Conservation (phyloP, 78 protist genomes). For the Carpediemonas membranifera region DNA sequence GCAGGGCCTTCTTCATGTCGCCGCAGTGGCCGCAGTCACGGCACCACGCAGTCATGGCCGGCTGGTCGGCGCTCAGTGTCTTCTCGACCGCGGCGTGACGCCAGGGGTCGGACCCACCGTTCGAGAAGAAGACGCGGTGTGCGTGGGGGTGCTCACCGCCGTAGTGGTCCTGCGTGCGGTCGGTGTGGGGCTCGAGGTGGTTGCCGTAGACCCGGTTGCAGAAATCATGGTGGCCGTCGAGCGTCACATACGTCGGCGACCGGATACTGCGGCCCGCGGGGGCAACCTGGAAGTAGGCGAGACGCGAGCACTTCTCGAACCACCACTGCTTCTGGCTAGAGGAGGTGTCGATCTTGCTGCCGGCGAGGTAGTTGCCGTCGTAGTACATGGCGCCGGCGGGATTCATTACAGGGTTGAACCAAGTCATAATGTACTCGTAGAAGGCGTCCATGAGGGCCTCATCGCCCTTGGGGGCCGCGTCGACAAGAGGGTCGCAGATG, state of each 20-base stretch:
- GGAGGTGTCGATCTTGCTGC: background rate
- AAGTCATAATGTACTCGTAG: background rate
- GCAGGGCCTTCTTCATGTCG: too few species aligned
- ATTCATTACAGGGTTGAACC: background rate
- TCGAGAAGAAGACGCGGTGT: background rate
- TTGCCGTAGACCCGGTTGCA: background rate
- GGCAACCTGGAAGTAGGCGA: conserved; percentile 38
- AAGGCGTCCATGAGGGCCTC: background rate
- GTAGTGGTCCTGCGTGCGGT: background rate
- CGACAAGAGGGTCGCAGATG: conserved; percentile 5
- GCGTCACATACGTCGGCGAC: background rate
- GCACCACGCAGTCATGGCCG: too few species aligned
- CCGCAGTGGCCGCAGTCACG: too few species aligned
- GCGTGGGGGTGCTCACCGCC: background rate
- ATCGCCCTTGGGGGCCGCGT: background rate
- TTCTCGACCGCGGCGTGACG: too few species aligned
- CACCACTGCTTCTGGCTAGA: conserved; percentile 12
- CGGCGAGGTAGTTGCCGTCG: background rate
- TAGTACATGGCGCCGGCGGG: background rate
- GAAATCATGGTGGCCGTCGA: background rate
- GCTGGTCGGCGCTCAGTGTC: too few species aligned
- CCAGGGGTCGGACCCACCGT: conserved; percentile 8
- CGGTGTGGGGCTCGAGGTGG: background rate
- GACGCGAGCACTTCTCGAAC: conserved; percentile 38
- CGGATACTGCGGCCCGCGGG: background rate